A percentile compares a stretch with the other conserved stretches of the same genome.
phyloP scores from a whole-genome alignment of 2,329 filamentous ascomycete species.

The Penicillium brasilianum region DNA sequence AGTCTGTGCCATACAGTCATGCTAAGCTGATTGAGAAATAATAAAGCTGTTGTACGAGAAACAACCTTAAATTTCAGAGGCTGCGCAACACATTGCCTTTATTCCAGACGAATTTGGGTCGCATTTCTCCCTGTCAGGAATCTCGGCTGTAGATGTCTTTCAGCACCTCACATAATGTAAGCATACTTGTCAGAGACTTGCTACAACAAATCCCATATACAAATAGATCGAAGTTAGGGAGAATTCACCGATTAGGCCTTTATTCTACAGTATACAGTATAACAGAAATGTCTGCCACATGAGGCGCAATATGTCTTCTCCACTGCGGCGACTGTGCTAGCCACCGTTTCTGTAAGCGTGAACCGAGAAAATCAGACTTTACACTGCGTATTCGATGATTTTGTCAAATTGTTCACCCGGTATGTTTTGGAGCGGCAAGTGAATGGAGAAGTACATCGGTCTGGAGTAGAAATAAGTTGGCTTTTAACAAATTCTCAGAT shows the following conservation, averaged over 20 bases:
- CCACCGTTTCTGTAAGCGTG: not conserved
- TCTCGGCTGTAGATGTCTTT: not conserved
- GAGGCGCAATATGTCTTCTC: not conserved
- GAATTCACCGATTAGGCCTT: not conserved
- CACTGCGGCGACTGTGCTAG: not conserved
- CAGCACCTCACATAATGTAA: not conserved
- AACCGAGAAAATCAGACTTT: not conserved
- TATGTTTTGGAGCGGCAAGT: too few species aligned
- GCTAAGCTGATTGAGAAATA: not conserved
- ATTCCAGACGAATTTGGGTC: not conserved
- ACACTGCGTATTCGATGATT: not conserved
- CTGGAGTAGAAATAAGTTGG: too few species aligned
- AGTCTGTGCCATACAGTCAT: not conserved
- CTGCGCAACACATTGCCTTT: not conserved
- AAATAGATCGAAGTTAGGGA: not conserved
- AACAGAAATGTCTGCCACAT: not conserved
- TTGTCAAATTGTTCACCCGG: too few species aligned
- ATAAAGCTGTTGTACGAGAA: not conserved
- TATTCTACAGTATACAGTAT: not conserved
- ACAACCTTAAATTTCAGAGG: not conserved
- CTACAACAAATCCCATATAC: not conserved
- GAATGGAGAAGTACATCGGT: too few species aligned
- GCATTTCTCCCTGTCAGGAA: not conserved
- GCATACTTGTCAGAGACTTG: not conserved
- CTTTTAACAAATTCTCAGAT: too few species aligned